A percentile compares a stretch with the other conserved stretches of the same genome.
Conservation (phyloP, 495 filamentous ascomycete species). For the Corynascus novoguineensis region DNA sequence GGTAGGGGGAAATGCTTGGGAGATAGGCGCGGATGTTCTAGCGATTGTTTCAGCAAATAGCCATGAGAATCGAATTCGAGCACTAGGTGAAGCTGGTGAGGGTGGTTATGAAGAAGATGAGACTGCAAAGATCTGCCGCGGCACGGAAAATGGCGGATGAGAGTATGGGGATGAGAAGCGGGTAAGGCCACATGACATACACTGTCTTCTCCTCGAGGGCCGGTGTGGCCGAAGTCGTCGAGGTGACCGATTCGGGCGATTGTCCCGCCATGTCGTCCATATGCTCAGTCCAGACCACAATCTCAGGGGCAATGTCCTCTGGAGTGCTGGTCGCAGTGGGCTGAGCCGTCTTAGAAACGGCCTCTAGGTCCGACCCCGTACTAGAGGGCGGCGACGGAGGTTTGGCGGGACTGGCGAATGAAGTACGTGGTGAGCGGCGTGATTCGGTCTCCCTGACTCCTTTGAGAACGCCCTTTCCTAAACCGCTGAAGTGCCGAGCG, state of each 20-base stretch:
- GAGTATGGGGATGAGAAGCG: not conserved
- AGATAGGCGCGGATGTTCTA: slow-evolving; percentile 4
- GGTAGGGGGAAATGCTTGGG: not conserved
- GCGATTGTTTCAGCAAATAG: not conserved
- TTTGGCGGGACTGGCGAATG: slow-evolving; percentile 17
- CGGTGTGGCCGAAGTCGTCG: not conserved
- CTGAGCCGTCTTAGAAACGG: not conserved
- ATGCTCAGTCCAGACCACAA: slow-evolving; percentile 35
- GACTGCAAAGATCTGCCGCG: not conserved
- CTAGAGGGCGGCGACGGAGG: slow-evolving; percentile 13
- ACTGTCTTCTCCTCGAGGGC: not conserved
- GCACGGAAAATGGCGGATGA: not conserved
- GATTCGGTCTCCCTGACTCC: slow-evolving; percentile 19
- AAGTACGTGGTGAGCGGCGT: slow-evolving; percentile 19
- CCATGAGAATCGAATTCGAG: not conserved
- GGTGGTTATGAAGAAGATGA: not conserved
- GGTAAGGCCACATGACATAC: not conserved
- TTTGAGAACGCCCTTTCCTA: slow-evolving; percentile 21
- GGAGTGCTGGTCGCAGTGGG: not conserved
- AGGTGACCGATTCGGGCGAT: slow-evolving; percentile 11
- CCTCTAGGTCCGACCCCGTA: slow-evolving; percentile 4
- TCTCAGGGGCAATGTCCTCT: slow-evolving; percentile 34
- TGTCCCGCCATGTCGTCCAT: slow-evolving; percentile 29
- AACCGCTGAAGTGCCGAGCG: slow-evolving; percentile 19
- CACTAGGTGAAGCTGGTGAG: not conserved